phyloP scores from a whole-genome alignment of 192 early-diverging fungal genomes.

The Coemansia sp. region DNA sequence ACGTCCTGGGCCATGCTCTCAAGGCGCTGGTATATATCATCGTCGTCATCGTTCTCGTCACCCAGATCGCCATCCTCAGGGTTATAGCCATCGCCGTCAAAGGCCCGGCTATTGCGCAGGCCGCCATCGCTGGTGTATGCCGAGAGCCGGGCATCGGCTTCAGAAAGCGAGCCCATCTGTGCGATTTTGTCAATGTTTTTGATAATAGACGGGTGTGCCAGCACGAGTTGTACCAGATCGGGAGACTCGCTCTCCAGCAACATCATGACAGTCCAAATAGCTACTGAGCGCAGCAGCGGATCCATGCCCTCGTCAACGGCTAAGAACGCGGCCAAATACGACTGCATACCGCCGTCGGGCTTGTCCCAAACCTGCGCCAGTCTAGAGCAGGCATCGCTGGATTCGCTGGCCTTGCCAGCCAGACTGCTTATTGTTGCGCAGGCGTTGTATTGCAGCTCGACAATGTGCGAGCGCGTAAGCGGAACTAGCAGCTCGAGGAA shows the following conservation, averaged over 20 bases:
- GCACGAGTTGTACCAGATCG: slow-evolving; percentile 47
- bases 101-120: slow-evolving; percentile 38
- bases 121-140: slow-evolving; percentile 35
- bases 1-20: slow-evolving; percentile 49
- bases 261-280: slow-evolving; percentile 83
- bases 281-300: slow-evolving; percentile 77
- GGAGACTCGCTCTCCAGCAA: slow-evolving; percentile 63
- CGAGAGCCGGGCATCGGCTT: slow-evolving; percentile 31
- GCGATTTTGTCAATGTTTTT: slow-evolving; percentile 49
- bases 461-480: slow-evolving; percentile 47
- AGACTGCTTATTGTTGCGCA: slow-evolving; percentile 79
- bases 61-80: slow-evolving; percentile 21
- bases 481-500: slow-evolving; percentile 72
- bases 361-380: slow-evolving; percentile 70
- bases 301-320: slow-evolving; percentile 61
- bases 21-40: slow-evolving; percentile 46
- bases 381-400: slow-evolving; percentile 45
- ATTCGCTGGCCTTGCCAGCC: slow-evolving; percentile 60
- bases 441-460: slow-evolving; percentile 76
- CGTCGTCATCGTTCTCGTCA: slow-evolving; percentile 37
- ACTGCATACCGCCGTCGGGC: slow-evolving; percentile 67
- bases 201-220: slow-evolving; percentile 52
- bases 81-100: slow-evolving; percentile 26
- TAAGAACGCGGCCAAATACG: slow-evolving; percentile 70
- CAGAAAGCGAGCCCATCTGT: slow-evolving; percentile 21